Evolutionary conservation across 352 stramenopile genomes (phyloP), one percentile per base, ranked within the genome.

Genomic region (Hyaloperonospora arabidopsidis): DNA sequence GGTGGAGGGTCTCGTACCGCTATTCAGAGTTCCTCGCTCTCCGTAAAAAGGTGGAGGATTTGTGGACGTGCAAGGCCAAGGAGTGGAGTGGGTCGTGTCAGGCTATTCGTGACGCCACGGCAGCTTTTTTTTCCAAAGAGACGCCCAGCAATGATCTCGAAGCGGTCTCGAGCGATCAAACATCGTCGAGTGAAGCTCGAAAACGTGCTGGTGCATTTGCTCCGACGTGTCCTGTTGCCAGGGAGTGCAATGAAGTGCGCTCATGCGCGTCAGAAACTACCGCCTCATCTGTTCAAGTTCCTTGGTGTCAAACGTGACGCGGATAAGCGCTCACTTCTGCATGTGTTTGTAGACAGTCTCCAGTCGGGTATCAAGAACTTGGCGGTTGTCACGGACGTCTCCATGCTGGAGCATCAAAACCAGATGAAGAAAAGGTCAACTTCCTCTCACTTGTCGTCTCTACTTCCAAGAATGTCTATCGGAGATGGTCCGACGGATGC

Each of bases 231-330:
- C n/a, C 50, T 88, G 29, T 65, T 86, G 6, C 74, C 76, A 7
- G 75, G 78, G 0, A 86, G 72, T 45, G 74, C 78, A 23, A 88
- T 88, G 78, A 85, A 79, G 61, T 88, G 78, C 43, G 57, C 70
- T 38, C 57, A 66, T 21, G 75, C 75, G 6, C 75, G 78, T 22
- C 71, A 69, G 32, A 54, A 65, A 2, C 66, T 88, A 8, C 72
- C 78, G 3, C 47, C n/a, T 14, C 66, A 80, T 40, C 48, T 88
- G 25, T 86, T 85, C 47, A 44, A 76, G 51, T 86, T 86, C 36
- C 64, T 88, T 1, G 67, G 71, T 17, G 78, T 88, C n/a, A 38
- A 70, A 36, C 59, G 79, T 34, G 63, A 64, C 14, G 57, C 55
- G 21, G 73, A 86, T 44, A 70, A 65, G 34, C 75, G 78, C 13